Evolutionary conservation across 257 asterid species (phyloP), one percentile per base, ranked within the genome.

Genomic region (Rauvolfia tetraphylla): DNA sequence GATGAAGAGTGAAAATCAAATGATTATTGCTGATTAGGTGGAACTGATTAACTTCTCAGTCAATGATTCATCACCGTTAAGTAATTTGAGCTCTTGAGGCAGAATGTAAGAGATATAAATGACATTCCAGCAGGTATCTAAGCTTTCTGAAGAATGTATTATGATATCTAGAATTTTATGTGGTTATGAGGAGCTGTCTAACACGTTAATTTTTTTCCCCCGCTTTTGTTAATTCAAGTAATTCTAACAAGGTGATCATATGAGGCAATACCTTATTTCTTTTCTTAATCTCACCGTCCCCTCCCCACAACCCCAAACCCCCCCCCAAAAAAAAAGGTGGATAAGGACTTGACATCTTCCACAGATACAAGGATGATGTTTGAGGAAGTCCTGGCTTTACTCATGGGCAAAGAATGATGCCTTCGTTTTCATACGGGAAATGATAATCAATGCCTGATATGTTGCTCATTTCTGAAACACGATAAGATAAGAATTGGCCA

Each of bases 401-500:
- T 68, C 61, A 56, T 68, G 33, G 48, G 74, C 75, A 76, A 70
- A 27, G 67, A 44, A 36, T 66, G 65, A 75, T 70, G 77, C 69
- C 41, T 59, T 75, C 66, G 27, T 3, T 51, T 56, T 42, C 46
- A 20, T 53, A 58, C 59, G 63, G 46, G 38, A 25, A 44, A 49
- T 65, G 54, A 46, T 68, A 39, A 46, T 61, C 12, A 34, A 71
- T 63, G 76, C 42, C 46, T 42, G 38, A 39, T 67, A 23, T 61
- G 77, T 69, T 70, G 77, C 67, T 29, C 46, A 68, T 62, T 78
- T 68, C 68, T 36, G 76, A 31, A 29, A 80, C 71, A 71, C 38
- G 83, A 75, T 69, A 70, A 61, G 83, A 70, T 70, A 49, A 71
- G 79, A 75, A 59, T 46, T 25, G 83, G 73, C 75, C 27, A 39